A percentile compares a stretch with the other conserved stretches of the same genome.
Conservation (phyloP, 2,329 filamentous ascomycete genomes). For the Scedosporium dehoogii region DNA sequence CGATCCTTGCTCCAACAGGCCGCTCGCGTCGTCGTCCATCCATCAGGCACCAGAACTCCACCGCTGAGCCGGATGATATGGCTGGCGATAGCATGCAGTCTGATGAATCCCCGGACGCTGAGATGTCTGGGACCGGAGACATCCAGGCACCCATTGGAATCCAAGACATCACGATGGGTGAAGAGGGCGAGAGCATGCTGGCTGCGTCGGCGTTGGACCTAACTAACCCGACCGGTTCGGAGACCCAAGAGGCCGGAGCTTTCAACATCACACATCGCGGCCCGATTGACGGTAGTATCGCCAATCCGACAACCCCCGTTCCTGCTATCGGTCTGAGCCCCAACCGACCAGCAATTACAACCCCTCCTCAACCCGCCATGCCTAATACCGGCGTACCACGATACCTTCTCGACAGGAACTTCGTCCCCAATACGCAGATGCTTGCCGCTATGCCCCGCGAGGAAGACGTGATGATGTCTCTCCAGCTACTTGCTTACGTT, state of each 20-base stretch:
- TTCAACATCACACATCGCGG: conserved; percentile 91
- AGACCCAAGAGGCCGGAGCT: conserved; percentile 76
- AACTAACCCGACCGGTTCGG: conserved; percentile 68
- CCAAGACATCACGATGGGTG: conserved; percentile 63
- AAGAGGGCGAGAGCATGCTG: conserved; percentile 70
- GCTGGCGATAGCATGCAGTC: conserved; percentile 74
- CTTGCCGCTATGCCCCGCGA: conserved; percentile 90
- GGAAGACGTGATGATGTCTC: conserved; percentile 95
- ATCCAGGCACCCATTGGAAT: conserved; percentile 77
- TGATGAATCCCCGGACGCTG: conserved; percentile 66
- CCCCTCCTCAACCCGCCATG: conserved; percentile 64
- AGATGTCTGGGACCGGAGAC: conserved; percentile 70
- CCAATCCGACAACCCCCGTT: conserved; percentile 55
- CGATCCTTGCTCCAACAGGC: conserved; percentile 39
- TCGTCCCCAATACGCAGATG: conserved; percentile 61
- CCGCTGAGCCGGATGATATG: conserved; percentile 79
- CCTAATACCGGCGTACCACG: conserved; percentile 64
- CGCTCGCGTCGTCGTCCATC: conserved; percentile 65
- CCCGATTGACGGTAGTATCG: conserved; percentile 74
- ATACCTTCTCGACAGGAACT: conserved; percentile 66
- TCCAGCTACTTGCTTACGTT: conserved; percentile 93
- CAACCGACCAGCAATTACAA: conserved; percentile 58
- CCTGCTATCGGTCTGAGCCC: conserved; percentile 65
- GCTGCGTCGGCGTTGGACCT: conserved; percentile 66
- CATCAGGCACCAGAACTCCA: conserved; percentile 83